These are phyloP conservation scores for Chaetomidium leptoderma DNA, from an alignment of 495 filamentous ascomycete species.

Conservation along the genomic window DNA sequence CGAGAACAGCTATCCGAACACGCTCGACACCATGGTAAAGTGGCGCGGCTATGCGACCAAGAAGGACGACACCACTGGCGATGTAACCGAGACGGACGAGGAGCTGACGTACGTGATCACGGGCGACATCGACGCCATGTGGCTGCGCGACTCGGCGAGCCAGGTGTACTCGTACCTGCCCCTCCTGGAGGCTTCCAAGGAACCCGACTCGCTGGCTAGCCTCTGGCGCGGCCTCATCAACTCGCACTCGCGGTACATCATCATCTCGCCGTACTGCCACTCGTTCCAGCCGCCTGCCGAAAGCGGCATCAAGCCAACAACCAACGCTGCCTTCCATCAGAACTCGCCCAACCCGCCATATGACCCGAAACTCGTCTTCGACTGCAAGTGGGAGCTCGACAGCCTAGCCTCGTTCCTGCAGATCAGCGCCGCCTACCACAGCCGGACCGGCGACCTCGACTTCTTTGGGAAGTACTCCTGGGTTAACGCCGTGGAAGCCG, in stretches of 20 bases:
- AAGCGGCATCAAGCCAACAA: constrained; percentile 44
- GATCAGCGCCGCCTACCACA: constrained; percentile 56
- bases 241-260: constrained; percentile 54
- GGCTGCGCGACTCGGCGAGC: constrained; percentile 60
- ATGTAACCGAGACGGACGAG: constrained; percentile 46
- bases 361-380: constrained; percentile 50
- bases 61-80: constrained; percentile 26
- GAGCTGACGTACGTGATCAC: constrained; percentile 63
- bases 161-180: constrained; percentile 59
- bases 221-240: constrained; percentile 59
- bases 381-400: constrained; percentile 64
- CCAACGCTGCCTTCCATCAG: constrained; percentile 46
- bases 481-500: constrained; percentile 52
- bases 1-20: constrained; percentile 58
- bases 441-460: constrained; percentile 47
- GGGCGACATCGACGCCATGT: constrained; percentile 64
- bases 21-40: constrained; percentile 58
- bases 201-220: constrained; percentile 52
- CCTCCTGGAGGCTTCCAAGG: constrained; percentile 49
- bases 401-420: constrained; percentile 59
- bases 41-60: constrained; percentile 53
- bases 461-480: constrained; percentile 61
- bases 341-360: constrained; percentile 49
- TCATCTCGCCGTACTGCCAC: constrained; percentile 58
- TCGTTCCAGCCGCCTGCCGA: constrained; percentile 58